Conservation (phyloP, 331 rosid genomes). For the Quercus lobata region DNA sequence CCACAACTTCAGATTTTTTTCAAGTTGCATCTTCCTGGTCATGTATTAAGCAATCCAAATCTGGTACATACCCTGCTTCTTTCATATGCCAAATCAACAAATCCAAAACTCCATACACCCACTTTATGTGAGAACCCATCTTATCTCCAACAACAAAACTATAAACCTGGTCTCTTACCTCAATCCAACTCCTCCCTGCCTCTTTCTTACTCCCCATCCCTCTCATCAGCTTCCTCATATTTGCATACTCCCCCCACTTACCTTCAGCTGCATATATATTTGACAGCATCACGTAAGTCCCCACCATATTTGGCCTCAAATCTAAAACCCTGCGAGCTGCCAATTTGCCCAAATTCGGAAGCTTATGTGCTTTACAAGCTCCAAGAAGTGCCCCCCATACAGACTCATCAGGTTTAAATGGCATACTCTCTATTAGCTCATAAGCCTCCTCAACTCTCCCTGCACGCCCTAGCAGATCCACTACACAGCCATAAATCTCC, state of each 20-base stretch:
- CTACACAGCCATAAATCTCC: constrained; percentile 64
- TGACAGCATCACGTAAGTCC: constrained; percentile 59
- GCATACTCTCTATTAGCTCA: constrained; percentile 60
- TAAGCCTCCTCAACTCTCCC: constrained; percentile 70
- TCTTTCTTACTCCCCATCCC: constrained; percentile 55
- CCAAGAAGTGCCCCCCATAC: constrained; percentile 80
- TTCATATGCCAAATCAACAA: constrained; percentile 52
- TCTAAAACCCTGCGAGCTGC: constrained; percentile 50
- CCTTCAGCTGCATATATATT: constrained; percentile 72
- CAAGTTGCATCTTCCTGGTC: constrained; percentile 39
- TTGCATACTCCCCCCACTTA: constrained; percentile 62
- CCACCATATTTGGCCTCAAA: constrained; percentile 51
- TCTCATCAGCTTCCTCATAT: constrained; percentile 55
- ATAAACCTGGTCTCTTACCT: constrained; percentile 53
- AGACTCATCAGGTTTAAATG: constrained; percentile 58
- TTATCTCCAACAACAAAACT: constrained; percentile 63
- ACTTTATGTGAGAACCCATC: constrained; percentile 39
- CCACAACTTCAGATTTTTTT: constrained; percentile 19
- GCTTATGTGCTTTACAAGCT: constrained; percentile 65
- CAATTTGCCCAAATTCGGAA: constrained; percentile 48
- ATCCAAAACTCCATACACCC: constrained; percentile 43
- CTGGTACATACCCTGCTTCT: constrained; percentile 39
- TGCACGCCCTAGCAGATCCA: constrained; percentile 73
- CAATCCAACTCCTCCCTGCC: constrained; percentile 78
- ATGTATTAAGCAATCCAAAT: constrained; percentile 38